Base-by-base conservation (phyloP, 139 green algal species). In the Volvox reticuliferus region DNA sequence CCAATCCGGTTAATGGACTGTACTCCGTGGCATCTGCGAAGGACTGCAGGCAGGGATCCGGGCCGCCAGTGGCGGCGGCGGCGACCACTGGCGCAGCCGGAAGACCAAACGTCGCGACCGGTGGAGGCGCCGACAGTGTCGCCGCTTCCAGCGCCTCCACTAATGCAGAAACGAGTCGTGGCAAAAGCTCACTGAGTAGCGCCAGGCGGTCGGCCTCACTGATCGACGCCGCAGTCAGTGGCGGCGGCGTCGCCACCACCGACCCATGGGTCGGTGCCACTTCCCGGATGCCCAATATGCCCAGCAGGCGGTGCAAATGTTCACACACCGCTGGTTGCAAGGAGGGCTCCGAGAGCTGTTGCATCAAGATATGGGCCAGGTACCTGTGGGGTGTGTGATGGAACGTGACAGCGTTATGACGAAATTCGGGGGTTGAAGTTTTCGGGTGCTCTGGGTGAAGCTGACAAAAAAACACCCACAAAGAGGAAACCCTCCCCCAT, bases 291-390 rank as follows among this genome's bases (percentile, higher is more conserved):
- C 50, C 79, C 79, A 88, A 36, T 12, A 2, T 1, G 21, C 61
- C 85, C 26, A 90, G 71, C 76, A 93, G 83, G 62, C 17, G 12
- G 36, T 67, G 18, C 33, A 90, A 55, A 62, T 91, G 78, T 26
- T 63, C 77, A 65, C 90, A 88, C 24, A 76, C 84, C 2, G 36
- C 24, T 20, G 36, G 69, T 62, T 91, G 83, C 55, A 91, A 36
- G 16, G 62, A 22, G 1, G 90, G 33, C 20, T 87, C 26, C 2
- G 14, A 65, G 77, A 93, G 83, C 82, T 88, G 83, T 65, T 91
- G 83, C 76, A 93, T 44, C 90, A 93, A 78, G 30, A 93, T 87
- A 67, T 93, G 90, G 17, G 76, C 84, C 12, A 93, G 84, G 90
- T 93, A 93, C 83, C 90, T 90, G 90, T 0, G 28, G 44, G 26